Base-by-base conservation (phyloP, 2,329 filamentous ascomycete genomes). In the Fusarium bactridioides region DNA sequence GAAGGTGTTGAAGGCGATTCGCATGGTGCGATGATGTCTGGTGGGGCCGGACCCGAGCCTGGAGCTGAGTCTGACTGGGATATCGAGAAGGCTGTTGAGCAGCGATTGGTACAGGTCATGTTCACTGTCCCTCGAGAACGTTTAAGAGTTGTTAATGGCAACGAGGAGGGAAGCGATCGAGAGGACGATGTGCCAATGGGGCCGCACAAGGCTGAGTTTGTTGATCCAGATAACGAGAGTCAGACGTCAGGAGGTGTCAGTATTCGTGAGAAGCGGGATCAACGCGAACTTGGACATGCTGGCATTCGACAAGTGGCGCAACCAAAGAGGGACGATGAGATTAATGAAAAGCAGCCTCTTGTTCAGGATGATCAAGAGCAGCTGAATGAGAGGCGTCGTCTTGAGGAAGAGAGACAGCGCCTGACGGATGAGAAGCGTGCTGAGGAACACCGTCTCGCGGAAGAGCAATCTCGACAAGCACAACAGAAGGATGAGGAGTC, bases 121-220 rank as follows among this genome's bases (percentile, higher is more conserved):
- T 98, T 97, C 81, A 98, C 95, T 1, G 94, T 98, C 67, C 95
- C 96, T 5, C 94, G 92, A 80, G 92, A 95, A 81, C 90, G 90
- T 75, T 82, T 98, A 70, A 85, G 95, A 31, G 94, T 98, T n/a
- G 95, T 98, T 25, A 98, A 98, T 80, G 91, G 89, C 56, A 92
- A 92, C 40, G 79, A 80, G n/a, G 79, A 79, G 18, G 78, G 78
- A 27, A 77, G 76, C 18, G 66, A 76, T 13, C 77, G 77, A 10
- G 78, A 80, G 21, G 78, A 80, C 23, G 80, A 79, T 27, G 47
- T 70, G 21, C 61, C 70, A 4, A 72, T 78, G 55, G 62, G 76
- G 57, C 77, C 81, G 35, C 81, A 80, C 40, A 70, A 68, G 38
- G 85, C 82, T 23, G 81, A 84, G 53, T 66, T 87, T 9, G 80